These are phyloP conservation scores for Solanum hybrid DNA, from an alignment of 305 asterid species.

Conservation along the genomic window DNA sequence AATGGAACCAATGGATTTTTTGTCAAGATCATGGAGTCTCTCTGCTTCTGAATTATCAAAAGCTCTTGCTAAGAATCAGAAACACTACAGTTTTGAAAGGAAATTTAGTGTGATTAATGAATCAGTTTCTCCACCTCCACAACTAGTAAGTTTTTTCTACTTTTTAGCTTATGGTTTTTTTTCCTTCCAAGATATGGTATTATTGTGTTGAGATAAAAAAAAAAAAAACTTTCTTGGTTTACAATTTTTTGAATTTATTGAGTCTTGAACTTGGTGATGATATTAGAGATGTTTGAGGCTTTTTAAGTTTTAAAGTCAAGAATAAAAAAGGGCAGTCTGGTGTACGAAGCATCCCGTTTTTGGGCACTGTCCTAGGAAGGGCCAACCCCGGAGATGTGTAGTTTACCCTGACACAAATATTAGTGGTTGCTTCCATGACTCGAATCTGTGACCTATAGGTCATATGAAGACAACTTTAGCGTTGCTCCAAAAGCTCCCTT, in stretches of 20 bases:
- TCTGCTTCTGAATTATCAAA: slow-evolving; percentile 65
- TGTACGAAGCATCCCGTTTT: not conserved
- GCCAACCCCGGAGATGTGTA: not conserved
- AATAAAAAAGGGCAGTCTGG: not conserved
- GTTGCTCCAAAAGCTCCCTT: not conserved
- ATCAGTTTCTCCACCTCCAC: slow-evolving; percentile 14
- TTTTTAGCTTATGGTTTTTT: not conserved
- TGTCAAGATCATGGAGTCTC: slow-evolving; percentile 82
- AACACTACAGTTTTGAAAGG: slow-evolving; percentile 26
- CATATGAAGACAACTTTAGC: not conserved
- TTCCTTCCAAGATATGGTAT: not conserved
- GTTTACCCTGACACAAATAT: not conserved
- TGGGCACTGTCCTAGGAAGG: no score
- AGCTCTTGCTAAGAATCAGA: slow-evolving; percentile 49
- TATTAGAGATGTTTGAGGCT: not conserved
- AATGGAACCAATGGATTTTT: slow-evolving; percentile 72
- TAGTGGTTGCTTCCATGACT: not conserved
- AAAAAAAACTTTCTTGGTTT: not conserved
- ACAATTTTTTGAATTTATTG: not conserved
- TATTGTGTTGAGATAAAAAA: not conserved
- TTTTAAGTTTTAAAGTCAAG: not conserved
- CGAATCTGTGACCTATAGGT: not conserved
- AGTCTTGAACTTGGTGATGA: not conserved
- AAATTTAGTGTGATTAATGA: slow-evolving; percentile 18
- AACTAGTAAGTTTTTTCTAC: slow-evolving; percentile 25